Percentiles rank a stretch among this genome's conserved stretches.
These are phyloP conservation scores for Jacaranda mimosifolia DNA, from an alignment of 257 asterid species.

Conservation along the genomic window DNA sequence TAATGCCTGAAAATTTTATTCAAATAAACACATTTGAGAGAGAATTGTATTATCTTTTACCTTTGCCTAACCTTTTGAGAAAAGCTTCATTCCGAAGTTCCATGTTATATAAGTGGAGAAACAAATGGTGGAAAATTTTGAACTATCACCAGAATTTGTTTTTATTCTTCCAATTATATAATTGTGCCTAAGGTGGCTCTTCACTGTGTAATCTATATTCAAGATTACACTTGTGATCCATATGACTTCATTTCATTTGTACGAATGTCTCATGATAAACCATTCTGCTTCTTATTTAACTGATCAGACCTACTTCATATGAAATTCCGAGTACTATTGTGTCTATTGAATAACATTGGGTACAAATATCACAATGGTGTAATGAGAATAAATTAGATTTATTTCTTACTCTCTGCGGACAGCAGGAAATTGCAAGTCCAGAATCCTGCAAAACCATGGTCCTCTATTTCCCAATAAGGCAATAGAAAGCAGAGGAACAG, in stretches of 20 bases:
- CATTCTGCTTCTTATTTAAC: neutral
- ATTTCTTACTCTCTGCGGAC: constrained; percentile 30
- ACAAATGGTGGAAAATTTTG: neutral
- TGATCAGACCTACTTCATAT: neutral
- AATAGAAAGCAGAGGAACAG: constrained; percentile 30
- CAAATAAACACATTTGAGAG: too few species aligned
- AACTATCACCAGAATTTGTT: neutral
- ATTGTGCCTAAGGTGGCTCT: neutral
- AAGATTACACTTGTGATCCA: neutral
- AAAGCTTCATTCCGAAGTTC: neutral
- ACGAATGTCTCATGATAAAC: neutral
- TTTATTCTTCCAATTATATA: neutral
- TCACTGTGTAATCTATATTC: neutral
- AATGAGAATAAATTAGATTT: neutral
- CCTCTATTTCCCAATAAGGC: constrained; percentile 30
- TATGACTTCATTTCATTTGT: neutral
- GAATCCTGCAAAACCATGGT: constrained; percentile 33
- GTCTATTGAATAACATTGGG: neutral
- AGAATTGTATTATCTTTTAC: neutral
- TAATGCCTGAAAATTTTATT: too few species aligned
- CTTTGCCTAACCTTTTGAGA: neutral
- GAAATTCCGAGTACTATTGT: neutral
- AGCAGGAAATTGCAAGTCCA: constrained; percentile 35
- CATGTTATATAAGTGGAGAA: neutral
- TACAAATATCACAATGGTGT: neutral